Evolutionary conservation across 768 basidiomycete species (phyloP).

Genomic region (Auriscalpium vulgare): DNA sequence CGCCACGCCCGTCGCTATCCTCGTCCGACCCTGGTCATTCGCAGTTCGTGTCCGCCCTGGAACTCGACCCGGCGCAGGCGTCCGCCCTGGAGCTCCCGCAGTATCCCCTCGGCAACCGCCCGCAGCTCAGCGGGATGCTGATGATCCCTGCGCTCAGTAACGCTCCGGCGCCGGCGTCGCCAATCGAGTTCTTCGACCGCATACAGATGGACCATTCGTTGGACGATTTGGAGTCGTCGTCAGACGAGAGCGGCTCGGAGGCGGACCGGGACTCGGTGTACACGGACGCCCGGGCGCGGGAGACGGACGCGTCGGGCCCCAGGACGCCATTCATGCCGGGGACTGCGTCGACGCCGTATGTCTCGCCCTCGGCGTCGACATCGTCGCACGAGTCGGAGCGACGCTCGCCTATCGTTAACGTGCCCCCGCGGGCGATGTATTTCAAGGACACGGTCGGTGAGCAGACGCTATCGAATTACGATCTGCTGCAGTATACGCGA

Average conservation of each 20-base stretch:
- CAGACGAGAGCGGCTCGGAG: conserved; percentile 29
- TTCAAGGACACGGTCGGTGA: conserved; percentile 12
- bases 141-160: conserved; percentile 50
- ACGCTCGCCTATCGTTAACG: conserved; percentile 5
- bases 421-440: conserved; percentile 9
- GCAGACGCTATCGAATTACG: conserved; percentile 9
- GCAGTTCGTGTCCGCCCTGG: conserved; percentile 14
- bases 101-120: background rate
- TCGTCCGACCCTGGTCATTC: conserved; percentile 16
- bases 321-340: conserved; percentile 2
- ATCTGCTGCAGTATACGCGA: conserved; percentile 6
- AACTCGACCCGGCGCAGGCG: background rate
- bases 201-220: conserved; percentile 64
- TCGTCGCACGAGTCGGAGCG: conserved; percentile 1
- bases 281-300: conserved; percentile 11
- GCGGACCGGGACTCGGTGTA: conserved; percentile 16
- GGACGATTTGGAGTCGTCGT: conserved; percentile 60
- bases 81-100: background rate
- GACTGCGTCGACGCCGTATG: conserved; percentile 8
- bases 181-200: conserved; percentile 68
- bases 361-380: conserved; percentile 3
- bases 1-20: conserved; percentile 3
- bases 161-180: conserved; percentile 57
- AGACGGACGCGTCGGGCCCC: conserved; percentile 11
- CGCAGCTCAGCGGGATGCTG: conserved; percentile 17